Percentiles rank a stretch among this genome's conserved stretches.
Evolutionary conservation across 2,329 filamentous ascomycete species (phyloP).

Genomic region (Phaeosphaeria sp.): DNA sequence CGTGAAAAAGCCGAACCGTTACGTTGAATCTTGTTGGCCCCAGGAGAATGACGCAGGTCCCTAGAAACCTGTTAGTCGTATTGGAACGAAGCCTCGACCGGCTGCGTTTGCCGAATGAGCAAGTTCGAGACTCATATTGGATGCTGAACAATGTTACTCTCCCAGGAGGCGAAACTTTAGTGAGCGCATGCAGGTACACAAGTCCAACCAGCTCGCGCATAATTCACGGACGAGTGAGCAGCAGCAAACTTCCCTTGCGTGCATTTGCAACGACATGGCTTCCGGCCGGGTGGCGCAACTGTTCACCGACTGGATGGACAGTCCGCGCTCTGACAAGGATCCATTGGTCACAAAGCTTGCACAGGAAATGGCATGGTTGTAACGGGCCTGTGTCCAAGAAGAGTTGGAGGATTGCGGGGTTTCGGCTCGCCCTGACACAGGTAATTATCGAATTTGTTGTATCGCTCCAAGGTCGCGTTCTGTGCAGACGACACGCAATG

Average conservation of each 20-base stretch:
- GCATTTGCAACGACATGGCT: conserved; percentile 16
- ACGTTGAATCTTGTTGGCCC: conserved; percentile 8
- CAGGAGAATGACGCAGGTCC: conserved; percentile 14
- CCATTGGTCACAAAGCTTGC: background rate
- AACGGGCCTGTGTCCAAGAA: conserved; percentile 30
- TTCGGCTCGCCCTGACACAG: background rate
- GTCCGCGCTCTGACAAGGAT: background rate
- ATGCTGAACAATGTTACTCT: background rate
- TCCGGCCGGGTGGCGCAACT: conserved; percentile 18
- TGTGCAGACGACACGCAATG: background rate
- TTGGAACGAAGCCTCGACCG: background rate
- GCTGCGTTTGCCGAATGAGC: background rate
- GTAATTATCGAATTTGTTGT: background rate
- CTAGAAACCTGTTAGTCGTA: background rate
- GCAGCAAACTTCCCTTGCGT: background rate
- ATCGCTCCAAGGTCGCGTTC: background rate
- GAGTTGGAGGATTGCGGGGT: conserved; percentile 26
- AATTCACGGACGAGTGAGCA: background rate
- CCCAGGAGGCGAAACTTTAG: background rate
- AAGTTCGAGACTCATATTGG: background rate
- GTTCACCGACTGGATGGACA: conserved; percentile 2
- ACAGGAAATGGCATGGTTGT: conserved; percentile 7
- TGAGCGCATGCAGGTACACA: conserved; percentile 13
- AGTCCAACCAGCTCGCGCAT: conserved; percentile 3
- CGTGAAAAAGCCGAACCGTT: conserved; percentile 19